Evolutionary conservation across 129 eudicot species (phyloP).

Genomic region (Centaurea solstitialis): DNA sequence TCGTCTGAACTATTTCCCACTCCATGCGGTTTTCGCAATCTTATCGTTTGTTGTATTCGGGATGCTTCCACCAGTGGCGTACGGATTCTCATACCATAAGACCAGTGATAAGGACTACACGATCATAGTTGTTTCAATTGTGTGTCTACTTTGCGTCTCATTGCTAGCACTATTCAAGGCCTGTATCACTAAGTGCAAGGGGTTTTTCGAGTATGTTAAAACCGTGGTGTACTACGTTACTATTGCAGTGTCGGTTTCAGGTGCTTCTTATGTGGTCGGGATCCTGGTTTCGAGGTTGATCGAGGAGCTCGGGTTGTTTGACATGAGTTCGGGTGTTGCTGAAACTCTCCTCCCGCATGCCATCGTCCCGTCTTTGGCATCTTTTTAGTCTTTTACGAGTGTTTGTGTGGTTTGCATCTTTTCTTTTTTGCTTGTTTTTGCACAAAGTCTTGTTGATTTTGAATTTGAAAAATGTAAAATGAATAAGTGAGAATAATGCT

Average conservation of each 20-base stretch:
- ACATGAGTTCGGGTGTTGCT: conserved; percentile 13
- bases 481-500: no score
- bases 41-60: conserved; percentile 40
- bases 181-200: conserved; percentile 17
- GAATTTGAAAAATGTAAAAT: no score
- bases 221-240: conserved; percentile 44
- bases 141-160: conserved; percentile 49
- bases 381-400: no score
- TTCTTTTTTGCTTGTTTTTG: no score
- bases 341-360: background rate
- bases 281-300: conserved; percentile 40
- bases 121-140: conserved; percentile 12
- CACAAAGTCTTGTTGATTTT: no score
- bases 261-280: conserved; percentile 60
- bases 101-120: conserved; percentile 25
- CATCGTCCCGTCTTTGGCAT: background rate
- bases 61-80: conserved; percentile 38
- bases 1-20: conserved; percentile 32
- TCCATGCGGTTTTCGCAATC: conserved; percentile 26
- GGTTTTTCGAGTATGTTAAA: conserved; percentile 8
- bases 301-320: conserved; percentile 49
- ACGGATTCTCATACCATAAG: conserved; percentile 26
- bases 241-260: conserved; percentile 39
- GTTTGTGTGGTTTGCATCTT: no score
- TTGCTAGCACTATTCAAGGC: conserved; percentile 56